phyloP scores from a whole-genome alignment of 2,329 filamentous ascomycete genomes.

The Helotiales sp. region DNA sequence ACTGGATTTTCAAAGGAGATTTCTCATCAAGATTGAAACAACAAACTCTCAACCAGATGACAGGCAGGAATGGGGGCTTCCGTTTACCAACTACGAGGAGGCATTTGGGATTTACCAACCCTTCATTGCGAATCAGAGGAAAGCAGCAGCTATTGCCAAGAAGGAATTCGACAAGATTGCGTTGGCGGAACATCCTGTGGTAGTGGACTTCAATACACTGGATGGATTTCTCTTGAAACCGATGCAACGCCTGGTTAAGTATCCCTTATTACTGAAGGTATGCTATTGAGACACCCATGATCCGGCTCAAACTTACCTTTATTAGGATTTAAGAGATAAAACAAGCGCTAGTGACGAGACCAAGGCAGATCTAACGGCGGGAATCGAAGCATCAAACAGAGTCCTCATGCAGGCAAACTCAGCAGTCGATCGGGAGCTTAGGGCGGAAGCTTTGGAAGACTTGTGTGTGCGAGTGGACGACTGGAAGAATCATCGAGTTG shows the following conservation, averaged over 20 bases:
- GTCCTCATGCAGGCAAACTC: conserved; percentile 87
- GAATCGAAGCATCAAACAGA: conserved; percentile 81
- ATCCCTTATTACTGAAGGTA: conserved; percentile 87
- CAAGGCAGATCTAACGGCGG: conserved; percentile 73
- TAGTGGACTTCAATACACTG: conserved; percentile 83
- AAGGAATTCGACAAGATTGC: conserved; percentile 87
- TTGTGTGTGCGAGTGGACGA: conserved; percentile 86
- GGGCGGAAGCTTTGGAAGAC: conserved; percentile 83
- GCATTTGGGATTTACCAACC: conserved; percentile 93
- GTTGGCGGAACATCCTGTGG: conserved; percentile 76
- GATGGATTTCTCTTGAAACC: conserved; percentile 95
- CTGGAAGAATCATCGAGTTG: conserved; percentile 92
- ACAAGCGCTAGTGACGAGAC: conserved; percentile 72
- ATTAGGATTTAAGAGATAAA: conserved; percentile 83
- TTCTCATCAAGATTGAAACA: conserved; percentile 94
- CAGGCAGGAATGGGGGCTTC: conserved; percentile 91
- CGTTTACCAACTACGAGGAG: conserved; percentile 84
- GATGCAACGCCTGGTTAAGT: conserved; percentile 94
- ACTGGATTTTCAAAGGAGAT: conserved; percentile 92
- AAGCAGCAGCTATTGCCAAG: conserved; percentile 83
- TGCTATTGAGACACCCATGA: background rate
- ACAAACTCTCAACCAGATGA: conserved; percentile 81
- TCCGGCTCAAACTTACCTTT: conserved; percentile 16
- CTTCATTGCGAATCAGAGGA: conserved; percentile 95
- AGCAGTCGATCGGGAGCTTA: conserved; percentile 85